Percentiles rank a stretch among this genome's conserved stretches.
These are phyloP conservation scores for Melocanna baccifera DNA, from an alignment of 176 grass and related monocot species.

Conservation along the genomic window DNA sequence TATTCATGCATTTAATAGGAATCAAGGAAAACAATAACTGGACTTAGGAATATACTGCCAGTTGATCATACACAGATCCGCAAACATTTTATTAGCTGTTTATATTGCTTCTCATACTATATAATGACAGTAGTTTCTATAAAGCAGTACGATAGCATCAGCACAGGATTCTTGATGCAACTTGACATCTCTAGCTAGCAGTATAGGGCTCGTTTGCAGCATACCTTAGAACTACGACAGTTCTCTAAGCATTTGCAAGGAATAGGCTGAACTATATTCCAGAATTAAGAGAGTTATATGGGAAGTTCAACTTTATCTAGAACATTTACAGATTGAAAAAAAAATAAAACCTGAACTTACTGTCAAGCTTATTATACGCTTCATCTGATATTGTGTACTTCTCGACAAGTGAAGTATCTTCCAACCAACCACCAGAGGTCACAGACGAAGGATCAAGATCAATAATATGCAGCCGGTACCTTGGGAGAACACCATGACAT, in stretches of 20 bases:
- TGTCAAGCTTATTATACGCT: conserved; percentile 74
- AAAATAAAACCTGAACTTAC: conserved; percentile 35
- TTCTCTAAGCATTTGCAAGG: not conserved
- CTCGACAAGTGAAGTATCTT: conserved; percentile 92
- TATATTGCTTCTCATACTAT: not conserved
- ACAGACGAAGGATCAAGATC: conserved; percentile 89
- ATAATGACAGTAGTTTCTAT: not conserved
- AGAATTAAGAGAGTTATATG: no score
- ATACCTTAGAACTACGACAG: not conserved
- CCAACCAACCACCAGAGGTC: conserved; percentile 90
- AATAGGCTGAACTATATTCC: no score
- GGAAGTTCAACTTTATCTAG: not conserved
- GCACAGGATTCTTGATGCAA: not conserved
- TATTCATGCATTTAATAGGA: not conserved
- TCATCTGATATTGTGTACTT: conserved; percentile 95
- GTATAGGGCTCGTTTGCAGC: not conserved
- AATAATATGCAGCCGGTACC: conserved; percentile 78
- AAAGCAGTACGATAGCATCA: not conserved
- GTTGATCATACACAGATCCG: not conserved
- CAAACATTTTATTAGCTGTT: not conserved
- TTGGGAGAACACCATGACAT: conserved; percentile 5
- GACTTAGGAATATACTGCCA: not conserved
- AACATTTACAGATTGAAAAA: not conserved
- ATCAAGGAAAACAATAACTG: not conserved
- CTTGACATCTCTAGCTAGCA: not conserved